These are phyloP conservation scores for Colletotrichum australisinense DNA, from an alignment of 2,329 filamentous ascomycete species.

Conservation along the genomic window DNA sequence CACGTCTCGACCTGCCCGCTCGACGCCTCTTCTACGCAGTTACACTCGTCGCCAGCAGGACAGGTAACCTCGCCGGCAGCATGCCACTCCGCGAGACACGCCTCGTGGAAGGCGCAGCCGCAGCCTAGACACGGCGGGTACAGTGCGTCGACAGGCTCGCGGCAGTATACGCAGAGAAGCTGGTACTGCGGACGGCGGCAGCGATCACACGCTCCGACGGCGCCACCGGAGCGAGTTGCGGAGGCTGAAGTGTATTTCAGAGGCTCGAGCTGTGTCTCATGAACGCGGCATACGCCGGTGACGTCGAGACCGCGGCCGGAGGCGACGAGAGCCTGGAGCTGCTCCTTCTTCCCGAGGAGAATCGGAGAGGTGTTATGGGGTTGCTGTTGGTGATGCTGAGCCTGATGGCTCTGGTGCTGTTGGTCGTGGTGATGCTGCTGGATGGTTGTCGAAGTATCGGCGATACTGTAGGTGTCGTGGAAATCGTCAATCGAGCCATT, in stretches of 20 bases:
- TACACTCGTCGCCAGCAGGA: conserved; percentile 73
- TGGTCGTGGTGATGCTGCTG: conserved; percentile 42
- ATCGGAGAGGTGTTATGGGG: conserved; percentile 61
- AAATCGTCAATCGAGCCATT: conserved; percentile 44
- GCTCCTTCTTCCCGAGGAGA: conserved; percentile 67
- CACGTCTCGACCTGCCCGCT: conserved; percentile 71
- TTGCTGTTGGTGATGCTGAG: conserved; percentile 32
- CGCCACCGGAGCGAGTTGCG: conserved; percentile 54
- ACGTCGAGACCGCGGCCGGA: conserved; percentile 71
- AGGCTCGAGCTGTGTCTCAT: conserved; percentile 72
- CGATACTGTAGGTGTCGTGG: conserved; percentile 50
- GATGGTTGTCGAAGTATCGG: conserved; percentile 44
- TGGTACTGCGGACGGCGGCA: conserved; percentile 67
- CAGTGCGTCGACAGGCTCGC: conserved; percentile 68
- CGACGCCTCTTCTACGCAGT: conserved; percentile 67
- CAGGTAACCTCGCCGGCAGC: conserved; percentile 66
- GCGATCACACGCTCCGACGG: conserved; percentile 61
- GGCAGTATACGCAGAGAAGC: conserved; percentile 71
- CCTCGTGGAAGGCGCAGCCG: conserved; percentile 70
- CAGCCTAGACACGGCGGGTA: conserved; percentile 72
- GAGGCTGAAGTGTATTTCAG: conserved; percentile 57
- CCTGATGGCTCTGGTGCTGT: conserved; percentile 41
- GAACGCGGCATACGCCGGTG: conserved; percentile 70
- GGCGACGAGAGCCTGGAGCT: conserved; percentile 60
- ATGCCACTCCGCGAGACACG: conserved; percentile 70